phyloP scores from a whole-genome alignment of 805 yeast genomes.

The Cyberlindnera mississippiensis region DNA sequence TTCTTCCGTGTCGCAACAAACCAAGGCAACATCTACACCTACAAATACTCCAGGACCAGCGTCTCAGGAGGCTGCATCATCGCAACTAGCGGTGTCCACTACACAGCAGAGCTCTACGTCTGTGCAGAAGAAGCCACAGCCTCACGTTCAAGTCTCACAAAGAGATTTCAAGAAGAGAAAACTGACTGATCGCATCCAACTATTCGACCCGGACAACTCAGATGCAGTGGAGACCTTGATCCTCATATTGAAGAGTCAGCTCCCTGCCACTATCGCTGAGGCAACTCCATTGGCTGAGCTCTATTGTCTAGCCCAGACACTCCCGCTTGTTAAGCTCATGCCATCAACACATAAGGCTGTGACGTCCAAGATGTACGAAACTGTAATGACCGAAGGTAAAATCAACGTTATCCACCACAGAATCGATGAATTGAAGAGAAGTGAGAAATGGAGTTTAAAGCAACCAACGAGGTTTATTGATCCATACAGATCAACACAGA shows the following conservation, averaged over 20 bases:
- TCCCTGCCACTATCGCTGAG: constrained; percentile 52
- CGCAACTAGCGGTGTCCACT: not conserved
- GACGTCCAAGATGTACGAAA: constrained; percentile 80
- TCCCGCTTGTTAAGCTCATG: constrained; percentile 76
- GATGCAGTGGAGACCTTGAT: constrained; percentile 43
- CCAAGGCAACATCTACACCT: not conserved
- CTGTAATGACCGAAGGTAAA: constrained; percentile 84
- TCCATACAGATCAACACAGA: constrained; percentile 44
- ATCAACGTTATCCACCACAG: constrained; percentile 85
- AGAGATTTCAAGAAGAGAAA: constrained; percentile 13
- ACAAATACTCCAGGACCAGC: not conserved
- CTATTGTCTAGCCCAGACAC: constrained; percentile 80
- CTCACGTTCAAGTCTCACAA: not conserved
- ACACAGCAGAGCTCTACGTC: not conserved
- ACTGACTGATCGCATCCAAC: constrained; percentile 16
- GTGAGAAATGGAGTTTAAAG: constrained; percentile 85
- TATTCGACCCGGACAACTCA: constrained; percentile 32
- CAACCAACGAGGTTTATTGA: constrained; percentile 74
- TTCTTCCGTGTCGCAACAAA: too few species aligned
- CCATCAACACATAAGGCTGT: constrained; percentile 85
- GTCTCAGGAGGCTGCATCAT: not conserved
- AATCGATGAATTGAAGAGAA: constrained; percentile 85
- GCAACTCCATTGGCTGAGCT: constrained; percentile 77
- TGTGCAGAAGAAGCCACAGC: not conserved
- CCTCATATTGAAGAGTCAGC: constrained; percentile 44